These are phyloP conservation scores for Cruciata laevipes DNA, from an alignment of 257 asterid genomes.

Conservation along the genomic window DNA sequence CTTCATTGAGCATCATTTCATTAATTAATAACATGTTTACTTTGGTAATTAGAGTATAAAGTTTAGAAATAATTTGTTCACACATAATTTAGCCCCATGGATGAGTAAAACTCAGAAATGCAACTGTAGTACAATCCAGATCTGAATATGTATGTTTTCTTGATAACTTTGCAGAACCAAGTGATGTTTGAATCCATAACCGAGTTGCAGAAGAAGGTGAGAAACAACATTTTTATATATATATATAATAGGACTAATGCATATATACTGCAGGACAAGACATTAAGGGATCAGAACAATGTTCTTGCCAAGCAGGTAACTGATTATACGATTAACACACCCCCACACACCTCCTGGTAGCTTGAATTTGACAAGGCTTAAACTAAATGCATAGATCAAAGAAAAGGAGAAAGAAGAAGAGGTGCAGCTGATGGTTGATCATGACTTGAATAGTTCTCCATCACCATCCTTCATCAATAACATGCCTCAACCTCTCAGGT, in stretches of 20 bases:
- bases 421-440: slow-evolving; percentile 4
- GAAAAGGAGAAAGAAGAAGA: slow-evolving; percentile 53
- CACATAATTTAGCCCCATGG: neutral
- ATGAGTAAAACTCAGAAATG: neutral
- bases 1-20: neutral
- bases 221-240: neutral
- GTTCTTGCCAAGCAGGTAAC: slow-evolving; percentile 21
- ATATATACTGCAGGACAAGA: slow-evolving; percentile 52
- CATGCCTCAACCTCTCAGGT: slow-evolving; percentile 25
- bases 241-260: neutral
- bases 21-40: too few species aligned
- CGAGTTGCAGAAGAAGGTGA: slow-evolving; percentile 72
- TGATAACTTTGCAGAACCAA: slow-evolving; percentile 53
- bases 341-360: neutral
- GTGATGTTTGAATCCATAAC: slow-evolving; percentile 75
- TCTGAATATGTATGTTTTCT: neutral
- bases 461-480: slow-evolving; percentile 16
- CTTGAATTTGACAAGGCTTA: neutral
- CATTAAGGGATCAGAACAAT: slow-evolving; percentile 69
- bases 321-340: neutral
- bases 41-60: neutral
- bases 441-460: slow-evolving; percentile 26
- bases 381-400: slow-evolving; percentile 32
- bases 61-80: neutral
- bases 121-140: neutral